Base-by-base conservation (phyloP, 495 filamentous ascomycete genomes). In the Xylaria telfairii region DNA sequence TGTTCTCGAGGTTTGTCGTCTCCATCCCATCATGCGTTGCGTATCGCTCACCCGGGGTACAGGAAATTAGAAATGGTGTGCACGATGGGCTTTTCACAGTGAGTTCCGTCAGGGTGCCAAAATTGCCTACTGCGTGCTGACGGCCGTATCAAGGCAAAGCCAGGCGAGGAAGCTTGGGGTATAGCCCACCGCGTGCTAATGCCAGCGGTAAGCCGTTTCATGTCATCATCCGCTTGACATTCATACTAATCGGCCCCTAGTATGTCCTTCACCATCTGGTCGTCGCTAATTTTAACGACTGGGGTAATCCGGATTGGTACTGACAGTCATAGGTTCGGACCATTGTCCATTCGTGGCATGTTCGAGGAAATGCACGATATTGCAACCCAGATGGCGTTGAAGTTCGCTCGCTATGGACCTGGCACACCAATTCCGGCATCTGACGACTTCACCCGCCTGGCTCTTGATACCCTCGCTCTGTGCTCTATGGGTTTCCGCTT, bases 311-410 rank as follows among this genome's bases (percentile, higher is more conserved):
- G n/a, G n/a, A n/a, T n/a, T n/a, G n/a, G n/a, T n/a, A 44, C 73
- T 78, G 4, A 78, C 54, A 72, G 60, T 56, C 41, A 63, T 26
- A 78, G 76, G 4, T 93, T 96, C 77, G 92, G 92, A 0, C 92
- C 92, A 3, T 72, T 92, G 39, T 82, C 87, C 10, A 90, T 96
- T 73, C 85, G 87, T 71, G 81, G 77, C 61, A 94, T 93, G 92
- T 93, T 91, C 72, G 81, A 86, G 68, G 90, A 91, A 67, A 94
- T 94, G 92, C 88, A 91, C 68, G 92, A 93, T 74, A 88, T 93
- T 59, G 85, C 90, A 0, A 81, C 80, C 0, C 92, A 95, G 70
- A 81, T 94, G n/a, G 84, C 87, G 12, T 83, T 92, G 72, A 93
- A 93, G 79, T 94, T 91, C 90, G 91, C 90, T 19, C 87, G 92